Evolutionary conservation across 805 yeast genomes (phyloP), one percentile per base, ranked within the genome.

Genomic region (Candida berthetii): DNA sequence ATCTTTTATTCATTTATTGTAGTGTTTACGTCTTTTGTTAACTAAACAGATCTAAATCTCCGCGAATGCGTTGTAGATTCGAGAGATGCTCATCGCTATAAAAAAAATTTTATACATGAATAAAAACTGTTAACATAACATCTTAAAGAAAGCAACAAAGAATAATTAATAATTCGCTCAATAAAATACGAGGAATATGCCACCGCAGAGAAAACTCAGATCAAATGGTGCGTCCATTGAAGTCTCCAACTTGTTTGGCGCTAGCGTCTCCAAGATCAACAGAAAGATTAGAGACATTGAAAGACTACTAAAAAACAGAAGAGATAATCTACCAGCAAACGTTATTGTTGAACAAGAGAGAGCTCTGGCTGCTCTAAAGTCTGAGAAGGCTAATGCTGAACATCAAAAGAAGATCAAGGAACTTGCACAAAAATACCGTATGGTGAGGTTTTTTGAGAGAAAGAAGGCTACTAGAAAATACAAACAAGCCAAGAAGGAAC

Each of bases 401-500:
- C 46, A 60, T 31, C 62, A 63, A 25, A 64, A 67, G 37, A 70
- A 66, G 48, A 74, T 76, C 15, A 74, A 71, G 47, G 69, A 73
- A 40, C 64, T 69, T 32, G 77, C 87, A 11, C 74, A 80, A 50
- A 85, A 82, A 64, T 93, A 93, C 60, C 96, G 88, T 58, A 89
- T 88, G 90, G 88, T 93, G 38, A 75, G 91, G 49, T 93, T 93
- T 58, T 87, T 93, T 47, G 98, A 90, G 61, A 78, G 74, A 56
- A 87, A 88, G 65, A 90, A 89, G 71, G 93, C 96, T 1, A 50
- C 77, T 20, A 74, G 96, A 56, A 75, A 69, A 43, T 77, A 85
- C 55, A 84, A 82, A 48, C 65, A 68, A 43, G 57, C 64, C 6
- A 56, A 61, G 37, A 71, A 68, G 44, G 49, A 55, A 36, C 42